Conservation (phyloP, 2,329 filamentous ascomycete genomes). For the Achaetomium macrosporum region DNA sequence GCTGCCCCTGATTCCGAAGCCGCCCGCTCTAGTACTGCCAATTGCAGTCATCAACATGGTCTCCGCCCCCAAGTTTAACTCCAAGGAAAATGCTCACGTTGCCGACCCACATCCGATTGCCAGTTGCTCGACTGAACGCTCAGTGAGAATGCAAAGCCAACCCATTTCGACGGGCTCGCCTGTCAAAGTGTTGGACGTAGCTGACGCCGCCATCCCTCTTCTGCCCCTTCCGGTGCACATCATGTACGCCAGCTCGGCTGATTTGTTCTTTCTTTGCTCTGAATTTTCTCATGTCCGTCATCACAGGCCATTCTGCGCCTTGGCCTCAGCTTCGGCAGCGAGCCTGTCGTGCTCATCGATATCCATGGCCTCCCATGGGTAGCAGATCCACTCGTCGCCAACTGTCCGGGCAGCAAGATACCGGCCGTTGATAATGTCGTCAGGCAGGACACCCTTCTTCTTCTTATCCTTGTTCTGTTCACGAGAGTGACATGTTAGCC, state of each 20-base stretch:
- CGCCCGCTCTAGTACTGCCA: neutral
- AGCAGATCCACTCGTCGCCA: constrained; percentile 96
- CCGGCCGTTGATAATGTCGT: constrained; percentile 67
- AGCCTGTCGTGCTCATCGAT: constrained; percentile 85
- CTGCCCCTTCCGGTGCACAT: neutral
- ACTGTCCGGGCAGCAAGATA: constrained; percentile 87
- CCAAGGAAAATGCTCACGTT: constrained; percentile 6
- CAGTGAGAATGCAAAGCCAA: neutral
- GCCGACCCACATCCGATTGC: neutral
- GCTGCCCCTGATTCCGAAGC: neutral
- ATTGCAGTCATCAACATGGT: neutral
- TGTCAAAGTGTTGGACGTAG: neutral
- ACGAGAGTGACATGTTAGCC: neutral
- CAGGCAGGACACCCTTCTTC: constrained; percentile 84
- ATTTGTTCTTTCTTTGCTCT: neutral
- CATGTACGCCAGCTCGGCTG: neutral
- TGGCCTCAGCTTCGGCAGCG: constrained; percentile 45
- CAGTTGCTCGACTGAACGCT: neutral
- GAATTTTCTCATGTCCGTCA: neutral
- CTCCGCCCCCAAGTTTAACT: neutral
- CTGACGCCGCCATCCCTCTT: neutral
- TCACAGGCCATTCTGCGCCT: constrained; percentile 18
- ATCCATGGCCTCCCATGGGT: constrained; percentile 94
- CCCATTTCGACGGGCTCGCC: neutral
- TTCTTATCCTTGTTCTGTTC: constrained; percentile 87